Evolutionary conservation across 768 basidiomycete genomes (phyloP), one percentile per base, ranked within the genome.

Genomic region (Roridomyces roridus): DNA sequence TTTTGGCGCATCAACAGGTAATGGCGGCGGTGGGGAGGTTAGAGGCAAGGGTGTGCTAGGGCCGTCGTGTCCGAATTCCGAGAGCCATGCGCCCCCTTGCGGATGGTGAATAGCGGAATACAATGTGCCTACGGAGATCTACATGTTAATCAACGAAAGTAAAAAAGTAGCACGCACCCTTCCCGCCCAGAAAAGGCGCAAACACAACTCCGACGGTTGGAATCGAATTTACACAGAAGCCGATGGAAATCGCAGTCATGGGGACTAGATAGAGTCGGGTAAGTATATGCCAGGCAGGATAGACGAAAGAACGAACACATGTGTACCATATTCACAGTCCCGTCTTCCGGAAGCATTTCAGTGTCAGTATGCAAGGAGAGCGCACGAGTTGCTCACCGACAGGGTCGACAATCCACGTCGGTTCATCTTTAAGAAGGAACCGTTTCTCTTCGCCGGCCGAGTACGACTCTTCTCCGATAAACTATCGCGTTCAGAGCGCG

Each of bases 391-490:
- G n/a, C 35, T 51, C 57, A 57, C 64, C 67, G 42, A 68, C 59
- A 21, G 67, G 67, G 45, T 68, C 67, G 12, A 68, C 56, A 31
- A 67, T 67, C 67, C 67, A 68, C 2, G 67, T 68, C 7, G 67
- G 67, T 0, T 60, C 65, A 36, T 67, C 62, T 35, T 49, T 62
- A 11, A 68, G 52, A 9, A 68, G 55, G 40, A 66, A 68, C 6
- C 57, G 55, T 46, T 63, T 66, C 63, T 68, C 67, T 37, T 68
- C 50, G 28, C 67, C 65, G 34, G 63, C 67, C 21, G 65, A 53
- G 55, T 68, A 68, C 15, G 65, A 68, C 55, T 68, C 67, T 40
- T 68, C 67, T 14, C 67, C 67, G 24, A 68, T 67, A 45, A 67
- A 68, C 67, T 68, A 41, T 15, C 34, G 24, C 31, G 39, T 7